A percentile compares a stretch with the other conserved stretches of the same genome.
Evolutionary conservation across 805 yeast species (phyloP).

Genomic region (Pichia gijzeniarum): DNA sequence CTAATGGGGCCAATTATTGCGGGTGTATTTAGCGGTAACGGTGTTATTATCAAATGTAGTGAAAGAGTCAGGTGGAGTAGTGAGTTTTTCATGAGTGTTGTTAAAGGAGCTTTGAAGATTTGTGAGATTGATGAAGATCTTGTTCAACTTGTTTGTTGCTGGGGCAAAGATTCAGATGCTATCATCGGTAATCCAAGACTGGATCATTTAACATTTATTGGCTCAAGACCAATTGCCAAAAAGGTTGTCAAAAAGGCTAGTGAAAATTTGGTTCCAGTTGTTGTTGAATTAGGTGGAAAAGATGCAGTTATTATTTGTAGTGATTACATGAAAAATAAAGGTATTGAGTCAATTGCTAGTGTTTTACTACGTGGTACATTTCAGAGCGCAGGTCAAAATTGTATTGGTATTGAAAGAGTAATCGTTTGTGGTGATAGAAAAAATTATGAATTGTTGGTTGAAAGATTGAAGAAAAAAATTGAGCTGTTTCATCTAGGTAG

Average conservation of each 20-base stretch:
- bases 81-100: constrained; percentile 63
- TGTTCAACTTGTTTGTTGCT: constrained; percentile 83
- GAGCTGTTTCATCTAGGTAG: constrained; percentile 71
- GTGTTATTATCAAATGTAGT: constrained; percentile 86
- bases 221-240: constrained; percentile 92
- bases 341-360: constrained; percentile 53
- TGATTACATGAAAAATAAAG: constrained; percentile 51
- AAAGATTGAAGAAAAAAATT: constrained; percentile 52
- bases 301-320: constrained; percentile 87
- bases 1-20: constrained; percentile 90
- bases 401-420: constrained; percentile 95
- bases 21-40: constrained; percentile 84
- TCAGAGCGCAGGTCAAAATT: constrained; percentile 96
- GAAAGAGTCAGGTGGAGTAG: constrained; percentile 97
- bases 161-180: constrained; percentile 79
- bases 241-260: constrained; percentile 80
- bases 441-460: constrained; percentile 58
- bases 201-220: constrained; percentile 89
- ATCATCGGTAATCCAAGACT: constrained; percentile 79
- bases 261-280: constrained; percentile 84
- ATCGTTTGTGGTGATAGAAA: constrained; percentile 58
- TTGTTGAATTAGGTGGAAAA: constrained; percentile 94
- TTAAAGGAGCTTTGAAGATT: constrained; percentile 61
- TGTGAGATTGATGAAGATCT: constrained; percentile 75
- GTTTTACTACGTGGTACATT: constrained; percentile 91